Percentiles rank a stretch among this genome's conserved stretches.
Conservation (phyloP, 805 yeast genomes). For the Candida broadrunensis region DNA sequence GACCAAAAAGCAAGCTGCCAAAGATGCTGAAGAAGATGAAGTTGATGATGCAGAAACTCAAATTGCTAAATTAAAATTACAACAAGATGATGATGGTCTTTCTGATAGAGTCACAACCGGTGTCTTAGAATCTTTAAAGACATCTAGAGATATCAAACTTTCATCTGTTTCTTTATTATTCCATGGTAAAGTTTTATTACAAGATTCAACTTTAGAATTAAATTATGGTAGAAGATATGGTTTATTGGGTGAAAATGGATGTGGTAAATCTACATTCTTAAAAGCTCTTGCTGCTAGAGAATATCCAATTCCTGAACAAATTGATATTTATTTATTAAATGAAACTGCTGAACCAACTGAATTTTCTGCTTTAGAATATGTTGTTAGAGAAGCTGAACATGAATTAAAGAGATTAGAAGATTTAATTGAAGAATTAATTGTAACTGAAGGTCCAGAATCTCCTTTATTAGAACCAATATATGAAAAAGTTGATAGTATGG, state of each 20-base stretch:
- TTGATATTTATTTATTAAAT: slow-evolving; percentile 89
- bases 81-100: slow-evolving; percentile 88
- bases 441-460: slow-evolving; percentile 92
- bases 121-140: slow-evolving; percentile 82
- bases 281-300: slow-evolving; percentile 95
- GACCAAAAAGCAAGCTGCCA: slow-evolving; percentile 54
- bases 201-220: slow-evolving; percentile 87
- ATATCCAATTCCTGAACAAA: slow-evolving; percentile 88
- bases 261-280: slow-evolving; percentile 96
- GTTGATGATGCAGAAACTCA: slow-evolving; percentile 66
- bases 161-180: slow-evolving; percentile 87
- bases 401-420: slow-evolving; percentile 91
- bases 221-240: slow-evolving; percentile 98
- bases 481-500: slow-evolving; percentile 95
- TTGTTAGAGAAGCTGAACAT: slow-evolving; percentile 92
- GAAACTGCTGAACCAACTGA: slow-evolving; percentile 98
- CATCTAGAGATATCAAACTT: slow-evolving; percentile 92
- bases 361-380: slow-evolving; percentile 90
- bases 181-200: slow-evolving; percentile 96
- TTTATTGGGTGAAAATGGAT: slow-evolving; percentile 96
- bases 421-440: slow-evolving; percentile 82
- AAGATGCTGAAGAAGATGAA: slow-evolving; percentile 49
- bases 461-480: slow-evolving; percentile 81
- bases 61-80: slow-evolving; percentile 84
- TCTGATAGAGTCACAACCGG: slow-evolving; percentile 98